phyloP scores from a whole-genome alignment of 305 asterid species.

The Fraxinus paxiana region DNA sequence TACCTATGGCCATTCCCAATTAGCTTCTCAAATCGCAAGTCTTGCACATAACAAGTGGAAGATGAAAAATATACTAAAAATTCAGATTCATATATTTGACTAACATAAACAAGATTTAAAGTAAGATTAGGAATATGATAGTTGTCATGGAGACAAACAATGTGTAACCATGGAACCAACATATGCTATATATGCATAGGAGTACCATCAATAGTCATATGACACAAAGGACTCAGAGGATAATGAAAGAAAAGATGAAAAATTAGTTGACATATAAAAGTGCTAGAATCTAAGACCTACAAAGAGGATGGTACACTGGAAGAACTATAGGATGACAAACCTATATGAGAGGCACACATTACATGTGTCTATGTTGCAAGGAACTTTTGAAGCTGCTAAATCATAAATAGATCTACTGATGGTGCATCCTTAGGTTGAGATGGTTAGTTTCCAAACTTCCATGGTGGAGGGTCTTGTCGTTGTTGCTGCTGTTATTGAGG shows the following conservation, averaged over 20 bases:
- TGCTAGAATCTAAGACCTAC: neutral
- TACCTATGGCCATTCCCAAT: neutral
- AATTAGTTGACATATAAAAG: neutral
- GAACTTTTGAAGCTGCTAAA: neutral
- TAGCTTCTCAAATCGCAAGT: neutral
- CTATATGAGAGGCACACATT: neutral
- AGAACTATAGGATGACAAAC: neutral
- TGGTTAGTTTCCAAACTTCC: neutral
- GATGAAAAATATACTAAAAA: neutral
- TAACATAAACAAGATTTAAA: no score
- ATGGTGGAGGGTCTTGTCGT: neutral
- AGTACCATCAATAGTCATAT: neutral
- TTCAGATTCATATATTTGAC: no score
- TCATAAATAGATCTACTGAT: neutral
- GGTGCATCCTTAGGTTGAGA: neutral
- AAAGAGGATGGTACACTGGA: neutral
- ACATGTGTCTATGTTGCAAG: neutral
- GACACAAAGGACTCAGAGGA: neutral
- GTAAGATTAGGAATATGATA: no score
- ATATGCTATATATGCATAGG: neutral
- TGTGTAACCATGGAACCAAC: neutral
- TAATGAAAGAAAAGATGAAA: neutral
- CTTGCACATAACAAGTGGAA: neutral
- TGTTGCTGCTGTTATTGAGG: neutral
- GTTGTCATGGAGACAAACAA: no score